A percentile compares a stretch with the other conserved stretches of the same genome.
Conservation (phyloP, 1,139 yeast genomes). For the Magnusiomyces sp. region DNA sequence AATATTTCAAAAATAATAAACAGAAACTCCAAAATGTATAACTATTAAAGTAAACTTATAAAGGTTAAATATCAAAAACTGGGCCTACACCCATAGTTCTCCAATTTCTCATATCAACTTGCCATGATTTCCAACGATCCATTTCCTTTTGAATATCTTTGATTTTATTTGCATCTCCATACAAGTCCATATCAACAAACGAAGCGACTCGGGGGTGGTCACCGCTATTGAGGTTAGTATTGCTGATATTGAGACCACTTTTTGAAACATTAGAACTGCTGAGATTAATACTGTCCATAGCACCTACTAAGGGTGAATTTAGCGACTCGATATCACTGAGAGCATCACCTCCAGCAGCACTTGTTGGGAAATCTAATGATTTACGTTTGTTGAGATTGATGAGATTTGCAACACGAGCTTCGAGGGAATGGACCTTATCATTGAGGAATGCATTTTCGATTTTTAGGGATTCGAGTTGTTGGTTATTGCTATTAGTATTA, state of each 20-base stretch:
- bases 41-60: too few species aligned
- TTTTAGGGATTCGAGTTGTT: slow-evolving; percentile 20
- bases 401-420: slow-evolving; percentile 34
- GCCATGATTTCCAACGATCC: slow-evolving; percentile 75
- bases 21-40: too few species aligned
- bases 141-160: slow-evolving; percentile 28
- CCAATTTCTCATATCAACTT: slow-evolving; percentile 80
- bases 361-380: slow-evolving; percentile 7
- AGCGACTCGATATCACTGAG: slow-evolving; percentile 18
- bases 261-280: too few species aligned
- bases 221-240: slow-evolving; percentile 10
- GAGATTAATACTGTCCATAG: slow-evolving; percentile 12
- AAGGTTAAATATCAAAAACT: slow-evolving; percentile 43
- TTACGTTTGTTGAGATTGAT: slow-evolving; percentile 7
- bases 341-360: slow-evolving; percentile 4
- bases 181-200: slow-evolving; percentile 31
- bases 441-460: slow-evolving; percentile 22
- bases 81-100: slow-evolving; percentile 57
- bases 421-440: slow-evolving; percentile 31
- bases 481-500: slow-evolving; percentile 12
- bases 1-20: neutral
- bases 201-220: slow-evolving; percentile 24
- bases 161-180: slow-evolving; percentile 27
- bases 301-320: slow-evolving; percentile 20
- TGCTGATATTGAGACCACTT: too few species aligned